Percentiles rank a stretch among this genome's conserved stretches.
Evolutionary conservation across 345 rosid genomes (phyloP).

Genomic region (Atalantia buxifolia): DNA sequence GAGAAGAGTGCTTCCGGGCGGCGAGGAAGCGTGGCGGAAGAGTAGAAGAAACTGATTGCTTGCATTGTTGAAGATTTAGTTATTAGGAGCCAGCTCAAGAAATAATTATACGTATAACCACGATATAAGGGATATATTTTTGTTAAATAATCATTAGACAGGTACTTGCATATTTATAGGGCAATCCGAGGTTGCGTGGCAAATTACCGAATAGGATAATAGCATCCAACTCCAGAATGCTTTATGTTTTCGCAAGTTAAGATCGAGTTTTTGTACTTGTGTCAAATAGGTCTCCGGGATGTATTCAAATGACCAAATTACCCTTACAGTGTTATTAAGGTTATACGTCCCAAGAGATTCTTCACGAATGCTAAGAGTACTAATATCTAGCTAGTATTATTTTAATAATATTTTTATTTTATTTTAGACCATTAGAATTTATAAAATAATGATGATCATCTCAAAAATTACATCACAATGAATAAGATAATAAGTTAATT

Average conservation of each 20-base stretch:
- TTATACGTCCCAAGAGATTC: too few species aligned
- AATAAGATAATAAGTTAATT: too few species aligned
- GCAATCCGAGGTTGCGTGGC: not conserved
- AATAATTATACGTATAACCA: not conserved
- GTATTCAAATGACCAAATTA: too few species aligned
- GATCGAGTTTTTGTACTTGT: not conserved
- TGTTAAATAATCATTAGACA: not conserved
- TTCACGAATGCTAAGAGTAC: too few species aligned
- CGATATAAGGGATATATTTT: not conserved
- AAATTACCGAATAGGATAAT: not conserved
- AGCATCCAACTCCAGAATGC: not conserved
- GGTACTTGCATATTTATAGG: not conserved
- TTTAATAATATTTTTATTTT: too few species aligned
- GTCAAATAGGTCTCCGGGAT: not conserved
- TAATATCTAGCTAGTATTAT: too few species aligned
- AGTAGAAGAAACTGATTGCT: not conserved
- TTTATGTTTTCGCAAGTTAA: fast-evolving
- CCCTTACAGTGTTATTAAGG: too few species aligned
- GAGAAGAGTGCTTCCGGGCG: not conserved
- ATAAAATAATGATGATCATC: too few species aligned
- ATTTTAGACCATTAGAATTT: too few species aligned
- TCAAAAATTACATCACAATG: fast-evolving
- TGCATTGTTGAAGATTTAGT: slow-evolving; percentile 1
- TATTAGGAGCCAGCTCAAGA: not conserved
- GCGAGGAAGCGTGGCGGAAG: not conserved